Evolutionary conservation across 78 protist genomes (phyloP), one percentile per base, ranked within the genome.

Genomic region (Kipferlia bialata): DNA sequence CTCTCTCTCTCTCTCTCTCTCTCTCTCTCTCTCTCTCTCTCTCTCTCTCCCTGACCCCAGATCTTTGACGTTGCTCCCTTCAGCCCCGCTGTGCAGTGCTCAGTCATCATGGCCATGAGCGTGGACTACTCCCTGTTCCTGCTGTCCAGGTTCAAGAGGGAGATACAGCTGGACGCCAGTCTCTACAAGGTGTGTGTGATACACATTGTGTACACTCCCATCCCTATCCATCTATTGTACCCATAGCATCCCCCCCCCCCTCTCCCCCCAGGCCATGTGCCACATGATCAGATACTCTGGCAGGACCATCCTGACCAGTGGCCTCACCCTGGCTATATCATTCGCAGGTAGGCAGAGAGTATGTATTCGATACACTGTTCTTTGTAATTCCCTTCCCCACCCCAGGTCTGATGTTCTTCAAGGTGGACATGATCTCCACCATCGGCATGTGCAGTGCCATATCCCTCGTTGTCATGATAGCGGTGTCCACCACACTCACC

Each of bases 41-140:
- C n/a, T n/a, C n/a, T n/a, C n/a, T n/a, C n/a, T n/a, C n/a, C n/a
- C n/a, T n/a, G n/a, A n/a, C n/a, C n/a, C n/a, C n/a, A n/a, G n/a
- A n/a, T n/a, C n/a, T n/a, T n/a, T 24, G n/a, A n/a, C n/a, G n/a
- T n/a, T n/a, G 57, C 57, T n/a, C 24, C 57, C 24, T 53, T 53
- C 24, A 53, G 36, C 57, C 57, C 57, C 24, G 24, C 36, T 24
- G 57, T 53, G 36, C 24, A 24, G 36, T 24, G n/a, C n/a, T n/a
- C n/a, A n/a, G n/a, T 71, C 48, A 37, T 10, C 26, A 7, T 74
- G 2, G 76, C 76, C 33, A 12, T 63, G 54, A 18, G 36, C 24
- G 28, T 71, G 1, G 76, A 71, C 63, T 71, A 71, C 76, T 0
- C 33, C 24, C 63, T 71, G 33, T 71, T 71, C 60, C 3, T 71